phyloP scores from a whole-genome alignment of 2,329 filamentous ascomycete genomes.

The Cryphonectria parasitica region DNA sequence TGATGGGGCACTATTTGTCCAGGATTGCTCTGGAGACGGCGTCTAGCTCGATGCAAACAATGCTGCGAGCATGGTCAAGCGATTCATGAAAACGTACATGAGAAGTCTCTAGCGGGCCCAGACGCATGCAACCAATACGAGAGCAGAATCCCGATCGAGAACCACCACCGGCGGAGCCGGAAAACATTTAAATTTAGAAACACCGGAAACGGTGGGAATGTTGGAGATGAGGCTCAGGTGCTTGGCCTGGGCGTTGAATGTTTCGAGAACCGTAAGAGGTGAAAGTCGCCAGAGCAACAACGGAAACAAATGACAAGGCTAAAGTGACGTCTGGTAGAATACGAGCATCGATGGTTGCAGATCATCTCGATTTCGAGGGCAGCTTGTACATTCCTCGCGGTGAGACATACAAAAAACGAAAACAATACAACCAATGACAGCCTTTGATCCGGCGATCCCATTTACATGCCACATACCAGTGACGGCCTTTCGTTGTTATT shows the following conservation, averaged over 20 bases:
- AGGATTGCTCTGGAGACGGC: not conserved
- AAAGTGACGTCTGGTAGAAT: not conserved
- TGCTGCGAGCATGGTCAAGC: not conserved
- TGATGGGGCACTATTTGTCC: not conserved
- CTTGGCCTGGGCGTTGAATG: not conserved
- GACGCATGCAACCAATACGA: not conserved
- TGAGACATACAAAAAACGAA: not conserved
- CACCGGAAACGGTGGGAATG: not conserved
- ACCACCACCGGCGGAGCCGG: not conserved
- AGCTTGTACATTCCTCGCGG: not conserved
- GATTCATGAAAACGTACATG: not conserved
- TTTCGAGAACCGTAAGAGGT: not conserved
- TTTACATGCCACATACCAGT: conserved; percentile 8
- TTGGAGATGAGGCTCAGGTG: not conserved
- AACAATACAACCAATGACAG: not conserved
- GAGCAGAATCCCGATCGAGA: not conserved
- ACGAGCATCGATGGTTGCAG: not conserved
- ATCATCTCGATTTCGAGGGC: not conserved
- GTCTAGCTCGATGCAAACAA: not conserved
- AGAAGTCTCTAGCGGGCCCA: not conserved
- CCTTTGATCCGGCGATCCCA: not conserved
- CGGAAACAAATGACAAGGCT: not conserved
- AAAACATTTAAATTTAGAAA: not conserved
- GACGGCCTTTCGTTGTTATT: not conserved
- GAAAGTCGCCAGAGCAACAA: conserved; percentile 5